phyloP scores from a whole-genome alignment of 495 filamentous ascomycete genomes.

The Aspergillus haitiensis region DNA sequence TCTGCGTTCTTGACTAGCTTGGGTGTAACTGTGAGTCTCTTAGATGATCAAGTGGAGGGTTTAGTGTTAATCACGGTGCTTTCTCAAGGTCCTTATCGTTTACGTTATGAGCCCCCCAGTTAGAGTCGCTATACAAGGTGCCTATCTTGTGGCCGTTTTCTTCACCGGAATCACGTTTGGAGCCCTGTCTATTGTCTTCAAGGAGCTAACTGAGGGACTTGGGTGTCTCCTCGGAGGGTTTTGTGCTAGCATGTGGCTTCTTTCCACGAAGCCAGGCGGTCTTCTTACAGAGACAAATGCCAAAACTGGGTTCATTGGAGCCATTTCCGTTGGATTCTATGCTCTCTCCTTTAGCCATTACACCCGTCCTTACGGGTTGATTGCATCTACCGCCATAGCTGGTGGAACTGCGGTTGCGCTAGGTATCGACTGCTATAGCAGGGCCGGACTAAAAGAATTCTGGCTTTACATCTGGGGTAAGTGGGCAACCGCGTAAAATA shows the following conservation, averaged over 20 bases:
- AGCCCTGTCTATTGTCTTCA: constrained; percentile 72
- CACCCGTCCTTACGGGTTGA: constrained; percentile 75
- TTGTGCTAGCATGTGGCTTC: constrained; percentile 86
- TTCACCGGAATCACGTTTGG: constrained; percentile 78
- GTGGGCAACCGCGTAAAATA: constrained; percentile 17
- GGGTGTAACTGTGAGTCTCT: constrained; percentile 61
- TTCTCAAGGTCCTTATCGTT: constrained; percentile 66
- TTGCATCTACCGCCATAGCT: constrained; percentile 72
- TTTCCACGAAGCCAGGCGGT: constrained; percentile 75
- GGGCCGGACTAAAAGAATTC: constrained; percentile 89
- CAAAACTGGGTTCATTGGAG: constrained; percentile 73
- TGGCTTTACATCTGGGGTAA: constrained; percentile 92
- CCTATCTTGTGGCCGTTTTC: constrained; percentile 78
- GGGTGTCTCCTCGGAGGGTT: constrained; percentile 88
- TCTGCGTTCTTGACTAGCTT: constrained; percentile 71
- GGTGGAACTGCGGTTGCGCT: constrained; percentile 77
- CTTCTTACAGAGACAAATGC: constrained; percentile 60
- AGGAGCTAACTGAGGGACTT: constrained; percentile 82
- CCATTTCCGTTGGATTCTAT: constrained; percentile 65
- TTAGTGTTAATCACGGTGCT: constrained; percentile 14
- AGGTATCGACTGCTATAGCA: constrained; percentile 88
- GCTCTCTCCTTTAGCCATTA: constrained; percentile 75
- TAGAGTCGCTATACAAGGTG: constrained; percentile 75
- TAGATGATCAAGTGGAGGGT: background rate
- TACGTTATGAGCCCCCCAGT: constrained; percentile 89